Conservation (phyloP, 768 basidiomycete species). For the Rhizopogon vulgaris region DNA sequence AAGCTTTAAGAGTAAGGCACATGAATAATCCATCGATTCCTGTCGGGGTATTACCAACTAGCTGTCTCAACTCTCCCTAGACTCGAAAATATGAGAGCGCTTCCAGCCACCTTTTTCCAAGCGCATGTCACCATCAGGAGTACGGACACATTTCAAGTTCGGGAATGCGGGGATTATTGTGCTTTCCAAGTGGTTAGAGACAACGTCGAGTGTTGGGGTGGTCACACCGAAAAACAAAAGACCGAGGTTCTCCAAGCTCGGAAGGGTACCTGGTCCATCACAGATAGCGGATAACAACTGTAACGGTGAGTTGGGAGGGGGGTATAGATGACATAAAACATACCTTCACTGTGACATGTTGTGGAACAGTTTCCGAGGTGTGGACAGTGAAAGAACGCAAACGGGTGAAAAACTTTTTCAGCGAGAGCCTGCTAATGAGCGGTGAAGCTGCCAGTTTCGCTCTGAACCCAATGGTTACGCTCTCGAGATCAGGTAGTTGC, state of each 20-base stretch:
- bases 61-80: no score
- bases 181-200: background rate
- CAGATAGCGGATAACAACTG: background rate
- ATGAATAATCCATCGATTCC: no score
- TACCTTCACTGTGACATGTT: background rate
- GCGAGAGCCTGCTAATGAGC: background rate
- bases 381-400: background rate
- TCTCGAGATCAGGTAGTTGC: background rate
- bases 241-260: background rate
- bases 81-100: no score
- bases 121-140: no score
- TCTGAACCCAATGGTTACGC: background rate
- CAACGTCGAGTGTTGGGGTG: background rate
- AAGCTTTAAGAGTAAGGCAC: no score
- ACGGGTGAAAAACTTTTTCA: background rate
- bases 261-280: background rate
- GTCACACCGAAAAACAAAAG: background rate
- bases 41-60: no score
- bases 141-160: background rate
- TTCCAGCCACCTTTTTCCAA: background rate
- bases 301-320: background rate
- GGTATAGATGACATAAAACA: background rate
- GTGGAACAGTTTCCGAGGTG: accelerated
- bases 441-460: background rate
- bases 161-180: background rate